Base-by-base conservation (phyloP, 495 filamentous ascomycete genomes). In the Lepidopterella palustris region DNA sequence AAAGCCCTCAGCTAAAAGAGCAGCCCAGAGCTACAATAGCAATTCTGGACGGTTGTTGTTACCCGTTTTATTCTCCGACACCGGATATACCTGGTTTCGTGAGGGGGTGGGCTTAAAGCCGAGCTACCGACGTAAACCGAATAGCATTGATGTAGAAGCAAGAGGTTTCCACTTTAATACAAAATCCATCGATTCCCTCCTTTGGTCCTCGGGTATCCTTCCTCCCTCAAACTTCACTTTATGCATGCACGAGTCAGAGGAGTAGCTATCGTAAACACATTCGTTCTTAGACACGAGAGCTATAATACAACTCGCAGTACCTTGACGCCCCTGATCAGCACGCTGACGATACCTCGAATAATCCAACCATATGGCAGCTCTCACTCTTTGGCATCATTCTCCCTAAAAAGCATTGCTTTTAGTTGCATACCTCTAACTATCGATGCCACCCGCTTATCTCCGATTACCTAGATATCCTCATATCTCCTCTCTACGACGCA, bases 251-350 rank as follows among this genome's bases (percentile, higher is more conserved):
- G 15, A 50, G 24, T 2, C 24, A 48, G 13, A 47, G 25, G n/a
- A n/a, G n/a, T n/a, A 55, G 24, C 35, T 18, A 25, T 58, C 62
- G 23, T 57, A 15, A 53, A 10, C 24, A 61, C 54, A 61, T 65
- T 61, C 47, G 4, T 31, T 31, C 51, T 31, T 58, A 55, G 39
- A 51, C 15, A 62, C 45, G 20, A 65, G 45, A 58, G 63, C 57
- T 66, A 66, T 66, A 47, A 53, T 66, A 66, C 63, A 66, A 40
- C 26, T 56, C 50, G 53, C 57, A 56, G 59, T 59, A 59, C 63
- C 63, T 26, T 52, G 39, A 45, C 24, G 11, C 27, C 51, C 42
- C 27, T 21, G 27, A 31, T 20, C 27, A 31, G 27, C 53, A 18
- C 20, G 15, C 53, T 64, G 48, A 45, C 42, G 50, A 60, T 49